phyloP scores from a whole-genome alignment of 2,329 filamentous ascomycete genomes.

The Nemania abortiva region DNA sequence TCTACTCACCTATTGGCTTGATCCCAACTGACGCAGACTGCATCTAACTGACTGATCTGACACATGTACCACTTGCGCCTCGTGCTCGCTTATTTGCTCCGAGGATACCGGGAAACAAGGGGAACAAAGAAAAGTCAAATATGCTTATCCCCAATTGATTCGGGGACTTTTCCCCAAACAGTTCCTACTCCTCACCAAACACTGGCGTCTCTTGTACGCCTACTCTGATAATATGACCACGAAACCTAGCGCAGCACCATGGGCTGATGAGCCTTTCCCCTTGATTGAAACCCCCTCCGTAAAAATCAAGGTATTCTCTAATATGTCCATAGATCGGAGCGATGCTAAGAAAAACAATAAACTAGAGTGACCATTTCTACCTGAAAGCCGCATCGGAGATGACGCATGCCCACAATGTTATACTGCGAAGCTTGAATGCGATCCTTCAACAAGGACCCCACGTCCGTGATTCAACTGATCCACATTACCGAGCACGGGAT shows the following conservation, averaged over 20 bases:
- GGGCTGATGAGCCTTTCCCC: constrained; percentile 34
- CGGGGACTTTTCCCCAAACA: not conserved
- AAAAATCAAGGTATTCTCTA: constrained; percentile 51
- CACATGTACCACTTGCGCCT: not conserved
- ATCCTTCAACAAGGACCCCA: constrained; percentile 52
- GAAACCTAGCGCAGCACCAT: constrained; percentile 28
- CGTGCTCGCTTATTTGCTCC: not conserved
- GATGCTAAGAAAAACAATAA: constrained; percentile 14
- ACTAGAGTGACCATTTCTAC: constrained; percentile 42
- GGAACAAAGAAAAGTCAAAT: no score
- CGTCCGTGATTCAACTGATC: constrained; percentile 32
- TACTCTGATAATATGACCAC: constrained; percentile 23
- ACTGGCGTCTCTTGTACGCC: not conserved
- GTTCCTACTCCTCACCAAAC: not conserved
- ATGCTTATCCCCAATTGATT: no score
- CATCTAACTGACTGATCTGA: no score
- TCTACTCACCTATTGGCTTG: no score
- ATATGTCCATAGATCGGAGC: constrained; percentile 40
- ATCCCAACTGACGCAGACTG: no score
- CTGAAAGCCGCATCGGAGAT: constrained; percentile 43
- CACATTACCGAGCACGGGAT: constrained; percentile 33
- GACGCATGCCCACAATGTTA: constrained; percentile 40
- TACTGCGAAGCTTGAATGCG: constrained; percentile 51
- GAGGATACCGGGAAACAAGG: not conserved
- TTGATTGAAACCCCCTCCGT: constrained; percentile 48